phyloP scores from a whole-genome alignment of 257 asterid genomes.

The Przewalskia tangutica region DNA sequence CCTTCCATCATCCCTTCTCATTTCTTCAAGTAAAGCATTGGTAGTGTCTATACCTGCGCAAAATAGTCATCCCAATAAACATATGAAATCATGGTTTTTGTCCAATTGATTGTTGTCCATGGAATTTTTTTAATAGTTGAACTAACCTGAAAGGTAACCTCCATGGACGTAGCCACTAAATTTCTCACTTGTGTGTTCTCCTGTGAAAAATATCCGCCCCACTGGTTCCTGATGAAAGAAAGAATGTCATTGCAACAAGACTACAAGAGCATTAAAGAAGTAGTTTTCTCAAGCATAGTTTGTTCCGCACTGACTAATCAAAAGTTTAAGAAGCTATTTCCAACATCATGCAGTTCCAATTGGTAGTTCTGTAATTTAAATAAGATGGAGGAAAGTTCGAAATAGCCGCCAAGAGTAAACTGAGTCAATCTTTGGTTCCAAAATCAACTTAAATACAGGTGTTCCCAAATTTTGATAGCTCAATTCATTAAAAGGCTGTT shows the following conservation, averaged over 20 bases:
- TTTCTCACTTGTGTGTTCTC: constrained; percentile 84
- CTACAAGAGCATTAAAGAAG: background rate
- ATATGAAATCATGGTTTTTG: background rate
- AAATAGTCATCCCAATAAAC: background rate
- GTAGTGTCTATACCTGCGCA: constrained; percentile 67
- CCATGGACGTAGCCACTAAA: constrained; percentile 91
- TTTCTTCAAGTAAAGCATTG: constrained; percentile 53
- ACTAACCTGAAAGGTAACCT: constrained; percentile 77
- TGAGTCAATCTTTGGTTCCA: background rate
- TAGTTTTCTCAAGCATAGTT: background rate
- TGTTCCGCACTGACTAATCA: background rate
- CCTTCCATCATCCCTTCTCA: constrained; percentile 39
- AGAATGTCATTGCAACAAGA: background rate
- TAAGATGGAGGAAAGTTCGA: background rate
- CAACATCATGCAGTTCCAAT: background rate
- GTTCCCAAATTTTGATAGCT: background rate
- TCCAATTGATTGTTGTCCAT: background rate
- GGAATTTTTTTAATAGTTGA: background rate
- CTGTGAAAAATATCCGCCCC: constrained; percentile 78
- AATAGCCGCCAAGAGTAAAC: background rate
- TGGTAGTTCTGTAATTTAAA: background rate
- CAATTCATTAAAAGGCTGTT: background rate
- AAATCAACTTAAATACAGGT: background rate
- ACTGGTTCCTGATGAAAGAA: constrained; percentile 61
- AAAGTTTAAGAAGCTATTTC: background rate